Conservation (phyloP, 2,329 filamentous ascomycete genomes). For the Colletotrichum euphorbiae region DNA sequence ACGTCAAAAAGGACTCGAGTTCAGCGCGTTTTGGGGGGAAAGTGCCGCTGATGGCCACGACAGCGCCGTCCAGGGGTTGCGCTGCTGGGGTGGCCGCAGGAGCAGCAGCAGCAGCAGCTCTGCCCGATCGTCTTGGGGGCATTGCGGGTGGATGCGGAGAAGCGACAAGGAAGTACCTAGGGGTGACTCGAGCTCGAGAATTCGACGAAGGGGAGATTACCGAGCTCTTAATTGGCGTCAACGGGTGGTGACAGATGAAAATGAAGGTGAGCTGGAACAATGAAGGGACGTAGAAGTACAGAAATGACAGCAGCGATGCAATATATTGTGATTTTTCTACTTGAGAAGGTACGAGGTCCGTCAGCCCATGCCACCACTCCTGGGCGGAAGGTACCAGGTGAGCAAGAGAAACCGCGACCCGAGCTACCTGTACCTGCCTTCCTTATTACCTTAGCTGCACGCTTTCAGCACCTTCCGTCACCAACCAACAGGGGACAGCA, state of each 20-base stretch:
- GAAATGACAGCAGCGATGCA: background rate
- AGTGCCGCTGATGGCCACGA: constrained; percentile 70
- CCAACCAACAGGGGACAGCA: constrained; percentile 27
- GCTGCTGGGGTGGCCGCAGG: constrained; percentile 20
- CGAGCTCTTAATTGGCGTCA: background rate
- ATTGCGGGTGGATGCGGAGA: constrained; percentile 28
- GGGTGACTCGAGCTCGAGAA: background rate
- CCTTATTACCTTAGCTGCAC: background rate
- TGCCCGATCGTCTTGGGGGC: constrained; percentile 35
- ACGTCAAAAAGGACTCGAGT: constrained; percentile 58
- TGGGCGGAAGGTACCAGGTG: background rate
- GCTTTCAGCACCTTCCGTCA: constrained; percentile 18
- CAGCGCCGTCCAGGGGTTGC: constrained; percentile 58
- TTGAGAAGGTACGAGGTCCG: background rate
- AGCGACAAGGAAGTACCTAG: background rate
- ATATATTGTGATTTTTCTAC: constrained; percentile 5
- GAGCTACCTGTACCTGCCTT: background rate
- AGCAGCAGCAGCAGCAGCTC: constrained; percentile 24
- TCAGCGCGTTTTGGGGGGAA: constrained; percentile 65
- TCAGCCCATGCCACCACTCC: background rate
- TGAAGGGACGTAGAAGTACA: background rate
- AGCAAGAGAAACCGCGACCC: too few species aligned
- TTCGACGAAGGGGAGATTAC: background rate
- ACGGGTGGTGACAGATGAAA: background rate
- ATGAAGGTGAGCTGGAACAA: background rate